A percentile compares a stretch with the other conserved stretches of the same genome.
Conservation (phyloP, 2,329 filamentous ascomycete species). For the Exophiala aquamarina region DNA sequence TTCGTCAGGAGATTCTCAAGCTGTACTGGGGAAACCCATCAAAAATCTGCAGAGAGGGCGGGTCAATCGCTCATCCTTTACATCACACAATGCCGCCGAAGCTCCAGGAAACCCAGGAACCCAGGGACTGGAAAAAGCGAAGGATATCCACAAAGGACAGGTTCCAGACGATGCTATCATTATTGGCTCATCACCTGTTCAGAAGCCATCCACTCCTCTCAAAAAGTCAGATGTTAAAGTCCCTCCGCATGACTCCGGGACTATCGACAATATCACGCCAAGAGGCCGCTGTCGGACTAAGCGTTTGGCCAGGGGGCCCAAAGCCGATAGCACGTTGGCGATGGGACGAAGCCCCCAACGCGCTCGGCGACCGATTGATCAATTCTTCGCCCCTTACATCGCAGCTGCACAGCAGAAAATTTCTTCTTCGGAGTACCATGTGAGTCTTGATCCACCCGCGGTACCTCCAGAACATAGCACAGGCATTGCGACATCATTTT, state of each 20-base stretch:
- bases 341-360: neutral
- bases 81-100: too few relatives aligned
- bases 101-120: too few relatives aligned
- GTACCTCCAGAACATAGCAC: slow-evolving; percentile 9
- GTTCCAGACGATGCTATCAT: too few relatives aligned
- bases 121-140: too few relatives aligned
- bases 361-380: slow-evolving; percentile 12
- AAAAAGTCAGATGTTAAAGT: too few relatives aligned
- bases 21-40: neutral
- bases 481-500: slow-evolving; percentile 3
- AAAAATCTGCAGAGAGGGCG: neutral
- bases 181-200: too few relatives aligned
- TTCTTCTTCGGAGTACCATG: neutral
- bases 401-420: slow-evolving; percentile 6
- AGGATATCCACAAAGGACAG: too few relatives aligned
- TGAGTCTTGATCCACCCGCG: neutral
- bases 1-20: neutral
- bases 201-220: too few relatives aligned
- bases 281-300: neutral
- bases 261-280: slow-evolving; percentile 6
- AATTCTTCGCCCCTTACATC: slow-evolving; percentile 19
- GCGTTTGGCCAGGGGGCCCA: neutral
- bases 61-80: too few relatives aligned
- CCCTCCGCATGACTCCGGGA: too few relatives aligned
- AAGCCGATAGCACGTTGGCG: neutral